phyloP scores from a whole-genome alignment of 306 rosid species.

The Vachellia pachyceras region DNA sequence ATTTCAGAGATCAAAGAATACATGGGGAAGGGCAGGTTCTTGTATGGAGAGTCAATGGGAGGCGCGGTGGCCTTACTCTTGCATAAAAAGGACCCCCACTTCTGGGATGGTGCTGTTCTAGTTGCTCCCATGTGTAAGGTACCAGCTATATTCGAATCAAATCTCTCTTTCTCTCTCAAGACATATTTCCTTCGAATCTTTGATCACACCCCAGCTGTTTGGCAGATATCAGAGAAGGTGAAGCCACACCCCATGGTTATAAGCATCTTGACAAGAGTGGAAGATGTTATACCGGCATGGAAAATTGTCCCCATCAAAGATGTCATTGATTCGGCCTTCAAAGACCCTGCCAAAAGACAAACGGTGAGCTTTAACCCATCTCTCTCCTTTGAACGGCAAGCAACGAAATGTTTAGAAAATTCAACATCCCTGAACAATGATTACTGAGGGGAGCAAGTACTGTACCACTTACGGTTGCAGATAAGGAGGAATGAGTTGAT shows the following conservation, averaged over 20 bases:
- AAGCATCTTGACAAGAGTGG: slow-evolving; percentile 62
- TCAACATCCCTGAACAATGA: neutral
- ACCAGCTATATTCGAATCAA: neutral
- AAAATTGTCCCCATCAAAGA: slow-evolving; percentile 86
- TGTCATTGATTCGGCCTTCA: slow-evolving; percentile 73
- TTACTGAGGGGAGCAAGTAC: neutral
- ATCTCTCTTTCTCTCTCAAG: too few species aligned
- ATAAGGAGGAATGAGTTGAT: slow-evolving; percentile 79
- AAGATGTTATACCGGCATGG: slow-evolving; percentile 79
- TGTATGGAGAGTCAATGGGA: slow-evolving; percentile 98
- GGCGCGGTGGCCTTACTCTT: slow-evolving; percentile 75
- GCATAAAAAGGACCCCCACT: slow-evolving; percentile 69
- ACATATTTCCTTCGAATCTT: neutral
- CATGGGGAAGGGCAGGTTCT: slow-evolving; percentile 60
- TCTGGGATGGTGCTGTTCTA: slow-evolving; percentile 88
- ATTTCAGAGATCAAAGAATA: slow-evolving; percentile 59
- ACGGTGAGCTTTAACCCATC: slow-evolving; percentile 41
- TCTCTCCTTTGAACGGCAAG: neutral
- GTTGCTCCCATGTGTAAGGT: slow-evolving; percentile 99
- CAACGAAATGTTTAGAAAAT: neutral
- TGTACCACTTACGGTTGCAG: slow-evolving; percentile 42
- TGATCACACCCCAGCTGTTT: neutral
- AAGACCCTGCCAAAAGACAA: slow-evolving; percentile 69
- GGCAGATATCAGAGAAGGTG: slow-evolving; percentile 82
- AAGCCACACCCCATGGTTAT: slow-evolving; percentile 76